Base-by-base conservation (phyloP, 2,329 filamentous ascomycete genomes). In the Trichoderma sp. region DNA sequence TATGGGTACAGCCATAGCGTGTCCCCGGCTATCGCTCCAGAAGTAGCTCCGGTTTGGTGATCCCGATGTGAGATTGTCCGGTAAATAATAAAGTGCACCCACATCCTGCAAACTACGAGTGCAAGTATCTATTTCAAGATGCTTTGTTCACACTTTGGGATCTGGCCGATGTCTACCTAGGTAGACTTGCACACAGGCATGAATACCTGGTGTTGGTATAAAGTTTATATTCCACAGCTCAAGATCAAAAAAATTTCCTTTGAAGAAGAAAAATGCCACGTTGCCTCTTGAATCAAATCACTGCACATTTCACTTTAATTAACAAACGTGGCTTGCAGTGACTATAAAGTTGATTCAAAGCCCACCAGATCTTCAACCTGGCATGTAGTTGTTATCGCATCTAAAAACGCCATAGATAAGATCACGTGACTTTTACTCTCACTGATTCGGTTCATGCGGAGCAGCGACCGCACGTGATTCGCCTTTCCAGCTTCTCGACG, bases 401-500 rank as follows among this genome's bases (percentile, higher is more conserved):
- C 1, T 11, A 15, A 34, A 59, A 30, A 34, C 55, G 67, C 67
- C 57, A 69, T 61, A 32, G 39, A 69, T 50, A 53, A 69, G 43
- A 12, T 15, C 71, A 72, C 71, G 68, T 72, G 71, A 72, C 55
- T 34, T 34, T 39, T 11, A 2, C 12, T n/a, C n/a, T 39, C 32
- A n/a, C 28, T n/a, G 43, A 70, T 20, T 43, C 71, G 71, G 61
- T 20, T 67, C 61, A 71, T 62, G 71, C 67, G 71, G 71, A 72
- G 71, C 67, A 50, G 6, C 57, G 6, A 28, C 28, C 39, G 53
- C 71, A 72, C 71, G 71, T 72, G 71, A 72, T 71, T 62, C 11
- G 39, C 53, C 53, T 58, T 65, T 72, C 68, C 57, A 70, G 67
- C 68, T 47, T 71, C 61, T 66, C n/a, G 68, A 71, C 71, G 71